Base-by-base conservation (phyloP, 768 basidiomycete genomes). In the Leccinum disarticulatum region DNA sequence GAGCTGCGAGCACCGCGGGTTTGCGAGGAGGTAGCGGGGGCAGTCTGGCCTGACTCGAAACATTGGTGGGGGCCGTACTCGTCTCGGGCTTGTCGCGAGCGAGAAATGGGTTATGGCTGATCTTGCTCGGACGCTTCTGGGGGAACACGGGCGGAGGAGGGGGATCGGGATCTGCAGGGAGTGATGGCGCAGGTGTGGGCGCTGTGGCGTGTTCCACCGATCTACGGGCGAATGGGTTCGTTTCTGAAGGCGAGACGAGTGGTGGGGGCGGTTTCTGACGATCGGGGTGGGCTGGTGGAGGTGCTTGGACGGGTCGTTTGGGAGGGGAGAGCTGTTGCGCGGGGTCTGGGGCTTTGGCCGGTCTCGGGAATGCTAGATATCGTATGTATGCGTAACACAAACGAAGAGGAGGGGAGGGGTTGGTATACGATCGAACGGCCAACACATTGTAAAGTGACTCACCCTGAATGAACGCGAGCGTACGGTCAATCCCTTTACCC, bases 381-480 rank as follows among this genome's bases (percentile, higher is more conserved):
- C 33, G 10, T 19, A 10, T 19, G 14, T 15, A 48, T 14, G 47
- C 8, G 13, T 2, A 50, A 4, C 31, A 48, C 35, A 36, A 13
- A 30, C 22, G 25, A 58, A 30, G 28, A 52, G 27, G 54, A 28
- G 22, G 22, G 22, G 22, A 25, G 10, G 22, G 11, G 25, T 43
- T 49, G 46, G 57, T 47, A 11, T 14, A 17, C 6, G 35, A 59
- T 46, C 51, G 56, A 35, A 22, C 3, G 30, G 27, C 19, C 43
- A 19, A 59, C 33, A 22, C 17, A n/a, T n/a, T n/a, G 38, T 41
- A 38, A 31, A 49, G 3, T 7, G 7, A 56, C 83, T 60, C 64
- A 90, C 91, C 86, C 78, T 93, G 91, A 1, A 87, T 80, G 63
- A 93, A 93, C 0, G 87, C 89, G 30, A 92, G 79, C 7, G 77